Conservation (phyloP, 1,139 yeast genomes). For the Candida frijolesensis region DNA sequence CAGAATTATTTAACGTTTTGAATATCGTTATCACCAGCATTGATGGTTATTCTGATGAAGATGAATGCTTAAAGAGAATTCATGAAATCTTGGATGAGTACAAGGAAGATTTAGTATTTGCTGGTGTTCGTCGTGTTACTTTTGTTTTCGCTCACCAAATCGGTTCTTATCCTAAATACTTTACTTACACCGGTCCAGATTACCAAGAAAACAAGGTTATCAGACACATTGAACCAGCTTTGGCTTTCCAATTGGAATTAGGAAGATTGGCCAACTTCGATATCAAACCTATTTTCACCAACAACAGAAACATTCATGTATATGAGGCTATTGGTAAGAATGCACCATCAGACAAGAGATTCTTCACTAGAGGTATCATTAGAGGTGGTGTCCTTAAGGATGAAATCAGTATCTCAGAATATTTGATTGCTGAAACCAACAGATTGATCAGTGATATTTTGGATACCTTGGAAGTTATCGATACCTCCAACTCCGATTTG, state of each 20-base stretch:
- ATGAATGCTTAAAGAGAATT: constrained; percentile 64
- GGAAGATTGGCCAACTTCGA: constrained; percentile 93
- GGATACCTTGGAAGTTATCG: constrained; percentile 92
- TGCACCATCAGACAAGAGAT: constrained; percentile 91
- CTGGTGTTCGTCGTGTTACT: constrained; percentile 87
- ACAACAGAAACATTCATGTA: constrained; percentile 95
- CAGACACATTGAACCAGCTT: constrained; percentile 97
- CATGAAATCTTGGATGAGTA: constrained; percentile 67
- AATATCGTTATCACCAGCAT: constrained; percentile 75
- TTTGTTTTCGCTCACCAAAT: constrained; percentile 82
- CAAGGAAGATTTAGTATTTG: constrained; percentile 66
- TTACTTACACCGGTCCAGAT: constrained; percentile 89
- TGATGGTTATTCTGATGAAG: constrained; percentile 75
- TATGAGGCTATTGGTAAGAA: constrained; percentile 96
- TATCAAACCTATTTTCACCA: constrained; percentile 93
- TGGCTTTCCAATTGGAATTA: constrained; percentile 95
- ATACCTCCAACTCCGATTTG: constrained; percentile 91
- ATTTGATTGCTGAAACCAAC: constrained; percentile 93
- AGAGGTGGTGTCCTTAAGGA: constrained; percentile 95
- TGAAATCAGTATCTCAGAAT: constrained; percentile 89
- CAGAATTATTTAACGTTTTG: constrained; percentile 69
- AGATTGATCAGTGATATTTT: constrained; percentile 93
- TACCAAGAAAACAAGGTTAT: constrained; percentile 84
- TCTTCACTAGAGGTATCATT: constrained; percentile 94
- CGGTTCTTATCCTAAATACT: constrained; percentile 92